Conservation (phyloP, 208 protist species). For the Leishmania mexicana region DNA sequence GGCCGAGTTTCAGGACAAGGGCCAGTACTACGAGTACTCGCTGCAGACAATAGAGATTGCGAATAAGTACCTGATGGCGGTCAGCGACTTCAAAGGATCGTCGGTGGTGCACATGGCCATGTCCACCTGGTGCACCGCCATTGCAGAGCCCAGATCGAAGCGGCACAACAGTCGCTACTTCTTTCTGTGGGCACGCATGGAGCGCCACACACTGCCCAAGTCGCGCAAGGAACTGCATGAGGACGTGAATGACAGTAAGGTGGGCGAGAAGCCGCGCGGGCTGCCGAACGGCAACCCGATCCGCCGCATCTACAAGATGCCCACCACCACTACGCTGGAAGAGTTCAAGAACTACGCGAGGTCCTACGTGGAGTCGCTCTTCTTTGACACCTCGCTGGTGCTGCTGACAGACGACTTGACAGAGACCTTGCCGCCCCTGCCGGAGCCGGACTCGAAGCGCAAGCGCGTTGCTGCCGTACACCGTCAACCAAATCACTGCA, state of each 20-base stretch:
- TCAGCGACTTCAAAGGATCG: constrained; percentile 62
- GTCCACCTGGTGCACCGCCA: constrained; percentile 72
- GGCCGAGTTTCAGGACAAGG: constrained; percentile 80
- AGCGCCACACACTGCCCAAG: constrained; percentile 45
- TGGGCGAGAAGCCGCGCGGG: constrained; percentile 56
- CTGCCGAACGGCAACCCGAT: constrained; percentile 60
- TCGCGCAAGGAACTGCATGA: constrained; percentile 40
- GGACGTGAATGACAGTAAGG: constrained; percentile 41
- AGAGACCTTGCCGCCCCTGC: constrained; percentile 65
- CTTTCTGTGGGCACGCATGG: constrained; percentile 85
- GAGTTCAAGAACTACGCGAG: constrained; percentile 71
- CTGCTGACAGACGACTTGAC: constrained; percentile 65
- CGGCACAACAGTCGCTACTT: constrained; percentile 74
- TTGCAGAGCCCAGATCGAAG: constrained; percentile 51
- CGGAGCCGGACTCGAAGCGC: constrained; percentile 66
- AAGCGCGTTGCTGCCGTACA: constrained; percentile 62
- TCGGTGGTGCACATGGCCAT: constrained; percentile 67
- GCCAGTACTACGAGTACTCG: constrained; percentile 83
- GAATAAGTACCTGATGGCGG: constrained; percentile 57
- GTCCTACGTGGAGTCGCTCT: constrained; percentile 65
- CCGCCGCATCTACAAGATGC: constrained; percentile 88
- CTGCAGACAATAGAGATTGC: constrained; percentile 67
- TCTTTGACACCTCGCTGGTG: constrained; percentile 63
- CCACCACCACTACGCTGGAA: constrained; percentile 38
- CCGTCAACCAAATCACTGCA: constrained; percentile 72